Conservation (phyloP, 2,329 filamentous ascomycete genomes). For the Chrysoporthe cubensis region DNA sequence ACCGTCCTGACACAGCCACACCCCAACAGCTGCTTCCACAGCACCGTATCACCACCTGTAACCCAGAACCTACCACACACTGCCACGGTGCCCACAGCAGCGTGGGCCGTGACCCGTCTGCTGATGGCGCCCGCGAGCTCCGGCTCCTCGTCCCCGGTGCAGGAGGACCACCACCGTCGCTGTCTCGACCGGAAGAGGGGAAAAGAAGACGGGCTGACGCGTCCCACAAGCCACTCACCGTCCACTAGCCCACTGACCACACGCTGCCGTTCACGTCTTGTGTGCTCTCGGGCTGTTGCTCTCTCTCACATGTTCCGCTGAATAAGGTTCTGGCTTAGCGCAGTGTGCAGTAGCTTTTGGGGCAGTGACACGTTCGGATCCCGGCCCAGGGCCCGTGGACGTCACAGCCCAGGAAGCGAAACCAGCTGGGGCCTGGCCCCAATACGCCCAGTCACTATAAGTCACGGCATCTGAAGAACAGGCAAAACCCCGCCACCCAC, state of each 20-base stretch:
- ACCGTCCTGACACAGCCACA: background rate
- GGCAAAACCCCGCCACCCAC: constrained; percentile 8
- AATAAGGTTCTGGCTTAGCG: background rate
- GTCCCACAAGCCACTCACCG: background rate
- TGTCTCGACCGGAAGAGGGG: background rate
- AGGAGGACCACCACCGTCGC: background rate
- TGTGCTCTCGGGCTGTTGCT: too few relatives aligned
- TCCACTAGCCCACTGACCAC: too few relatives aligned
- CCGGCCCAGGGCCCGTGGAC: background rate
- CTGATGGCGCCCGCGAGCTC: too few relatives aligned
- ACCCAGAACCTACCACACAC: background rate
- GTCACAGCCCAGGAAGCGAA: background rate
- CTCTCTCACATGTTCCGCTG: background rate
- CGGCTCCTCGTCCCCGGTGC: too few relatives aligned
- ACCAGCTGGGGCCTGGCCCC: too few relatives aligned
- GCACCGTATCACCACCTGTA: background rate
- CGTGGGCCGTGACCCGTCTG: too few relatives aligned
- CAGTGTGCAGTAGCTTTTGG: background rate
- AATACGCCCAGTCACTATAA: too few relatives aligned
- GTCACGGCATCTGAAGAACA: background rate
- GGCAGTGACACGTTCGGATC: background rate
- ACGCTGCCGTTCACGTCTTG: too few relatives aligned
- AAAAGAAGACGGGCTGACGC: background rate
- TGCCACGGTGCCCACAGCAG: background rate
- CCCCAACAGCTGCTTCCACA: background rate